Conservation (phyloP, 345 rosid species). For the Populus alba region DNA sequence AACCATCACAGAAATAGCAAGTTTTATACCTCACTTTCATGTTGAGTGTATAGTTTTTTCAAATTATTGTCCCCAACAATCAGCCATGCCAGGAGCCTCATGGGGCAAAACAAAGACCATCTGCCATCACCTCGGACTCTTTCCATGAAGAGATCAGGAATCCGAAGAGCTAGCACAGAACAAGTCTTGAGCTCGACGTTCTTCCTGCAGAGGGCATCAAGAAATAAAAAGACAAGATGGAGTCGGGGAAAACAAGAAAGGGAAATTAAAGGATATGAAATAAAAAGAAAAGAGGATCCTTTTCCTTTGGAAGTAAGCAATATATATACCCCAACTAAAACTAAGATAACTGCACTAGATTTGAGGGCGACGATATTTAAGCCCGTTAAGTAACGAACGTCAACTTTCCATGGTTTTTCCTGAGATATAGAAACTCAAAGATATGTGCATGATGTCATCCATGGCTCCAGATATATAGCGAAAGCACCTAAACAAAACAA, state of each 20-base stretch:
- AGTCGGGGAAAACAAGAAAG: not conserved
- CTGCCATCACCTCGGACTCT: slow-evolving; percentile 25
- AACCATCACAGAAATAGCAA: not conserved
- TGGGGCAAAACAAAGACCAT: slow-evolving; percentile 37
- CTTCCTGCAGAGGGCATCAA: slow-evolving; percentile 46
- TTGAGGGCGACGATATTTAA: not conserved
- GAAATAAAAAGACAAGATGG: not conserved
- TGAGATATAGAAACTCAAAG: slow-evolving; percentile 63
- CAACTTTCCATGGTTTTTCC: slow-evolving; percentile 83
- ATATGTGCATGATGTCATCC: slow-evolving; percentile 72
- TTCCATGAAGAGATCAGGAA: slow-evolving; percentile 62
- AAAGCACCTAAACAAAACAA: slow-evolving; percentile 51
- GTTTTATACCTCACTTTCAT: slow-evolving; percentile 24
- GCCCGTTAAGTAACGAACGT: not conserved
- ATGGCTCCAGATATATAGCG: slow-evolving; percentile 81
- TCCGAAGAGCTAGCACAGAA: slow-evolving; percentile 68
- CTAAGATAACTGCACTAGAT: not conserved
- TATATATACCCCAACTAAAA: not conserved
- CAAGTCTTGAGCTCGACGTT: slow-evolving; percentile 74
- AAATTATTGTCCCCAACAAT: slow-evolving; percentile 34
- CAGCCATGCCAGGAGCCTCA: slow-evolving; percentile 37
- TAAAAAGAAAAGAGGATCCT: not conserved
- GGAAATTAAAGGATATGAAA: not conserved
- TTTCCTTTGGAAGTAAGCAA: not conserved
- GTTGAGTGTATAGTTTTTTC: slow-evolving; percentile 13